Evolutionary conservation across 441 rosid species (phyloP), one percentile per base, ranked within the genome.

Genomic region (Erysimum pusillum): DNA sequence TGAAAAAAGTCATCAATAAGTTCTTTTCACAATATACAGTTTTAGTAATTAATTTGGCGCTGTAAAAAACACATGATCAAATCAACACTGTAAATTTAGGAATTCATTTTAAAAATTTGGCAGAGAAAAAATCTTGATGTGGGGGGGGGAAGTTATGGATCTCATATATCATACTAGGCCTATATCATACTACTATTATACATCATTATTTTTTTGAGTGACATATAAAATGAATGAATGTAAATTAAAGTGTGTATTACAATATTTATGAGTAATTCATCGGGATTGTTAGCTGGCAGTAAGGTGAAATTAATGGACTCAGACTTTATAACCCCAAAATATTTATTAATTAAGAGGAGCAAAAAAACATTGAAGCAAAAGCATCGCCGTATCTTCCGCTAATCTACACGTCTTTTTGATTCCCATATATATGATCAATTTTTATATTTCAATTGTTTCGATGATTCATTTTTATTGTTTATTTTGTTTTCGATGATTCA

Each of bases 251-350:
- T 44, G 17, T 44, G 14, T 73, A 67, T 60, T 42, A 60, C 73
- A 72, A 48, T 74, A 79, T 74, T 62, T 58, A 77, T 61, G 74
- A 78, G 77, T 71, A 67, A 63, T 38, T 67, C 79, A 69, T 79
- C 63, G 82, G 82, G 79, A 74, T 79, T 79, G 82, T 75, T 79
- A 75, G 82, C 79, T 79, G 82, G 73, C 82, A 65, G 79, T 67
- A 73, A 75, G 73, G 63, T 79, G 82, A 64, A 75, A 70, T 69
- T 79, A 79, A 79, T 79, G 71, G 82, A 74, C 78, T 75, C 31
- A 69, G 76, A 75, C 76, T 74, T 58, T 77, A 59, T 66, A 67
- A 71, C 49, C 60, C 34, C 36, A 78, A 67, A 69, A 74, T 69
- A 57, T 61, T 62, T 20, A 69, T 74, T 67, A 69, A 68, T 69